Evolutionary conservation across 2,329 filamentous ascomycete genomes (phyloP), one percentile per base, ranked within the genome.

Genomic region (Dryadomyces sulphureus): DNA sequence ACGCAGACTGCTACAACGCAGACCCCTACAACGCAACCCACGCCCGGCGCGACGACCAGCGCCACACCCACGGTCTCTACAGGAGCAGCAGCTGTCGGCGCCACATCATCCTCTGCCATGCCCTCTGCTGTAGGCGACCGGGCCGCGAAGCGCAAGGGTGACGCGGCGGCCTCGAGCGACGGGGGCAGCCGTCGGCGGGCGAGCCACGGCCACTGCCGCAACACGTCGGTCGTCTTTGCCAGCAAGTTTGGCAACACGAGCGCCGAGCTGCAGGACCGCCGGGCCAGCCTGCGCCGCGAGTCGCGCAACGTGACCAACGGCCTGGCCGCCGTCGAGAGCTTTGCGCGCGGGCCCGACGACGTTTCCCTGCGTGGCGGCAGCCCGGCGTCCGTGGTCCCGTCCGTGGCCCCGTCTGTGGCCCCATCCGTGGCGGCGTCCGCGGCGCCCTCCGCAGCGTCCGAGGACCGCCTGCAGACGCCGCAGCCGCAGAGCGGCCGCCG

Each of bases 251-350:
- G 54, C 27, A 32, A 14, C 42, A 48, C 47, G 25, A 47, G 54
- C 9, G 55, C 57, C 19, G 54, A 56, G 5, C 42, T 38, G 32
- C 43, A 38, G 6, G 54, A 53, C 35, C 47, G 50, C 1, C 55
- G 53, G 44, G 43, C 51, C 7, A 54, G 45, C n/a, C 51, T 59
- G 42, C 58, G 57, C 11, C 53, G 53, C 45, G 54, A 52, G 38
- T 56, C 60, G 43, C 55, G 55, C 38, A 48, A 48, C 7, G 45
- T 58, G 17, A 69, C 66, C 46, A 62, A 65, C 53, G 56, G 57
- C 41, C 55, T 59, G 48, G 52, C 51, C 22, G 57, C 55, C 22
- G 52, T 52, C 5, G 64, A 66, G 53, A 70, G 67, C 53, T 64
- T 62, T 41, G 53, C 66, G 17, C 63, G 66, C 39, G 52, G 46